Percentiles rank a stretch among this genome's conserved stretches.
phyloP scores from a whole-genome alignment of 495 filamentous ascomycete species.

The Tuber brumale region DNA sequence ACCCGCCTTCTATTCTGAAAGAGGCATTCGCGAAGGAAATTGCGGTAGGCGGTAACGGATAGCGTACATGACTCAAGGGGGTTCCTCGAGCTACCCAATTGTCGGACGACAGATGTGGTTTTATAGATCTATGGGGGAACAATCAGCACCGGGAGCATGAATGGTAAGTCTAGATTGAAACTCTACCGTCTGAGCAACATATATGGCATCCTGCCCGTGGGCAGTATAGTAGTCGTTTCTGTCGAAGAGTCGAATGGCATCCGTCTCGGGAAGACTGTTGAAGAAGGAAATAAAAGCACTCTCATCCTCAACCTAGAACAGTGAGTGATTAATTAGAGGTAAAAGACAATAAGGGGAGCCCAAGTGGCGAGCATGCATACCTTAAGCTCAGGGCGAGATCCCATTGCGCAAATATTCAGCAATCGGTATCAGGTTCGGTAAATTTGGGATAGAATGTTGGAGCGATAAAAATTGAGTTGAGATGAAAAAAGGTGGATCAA shows the following conservation, averaged over 20 bases:
- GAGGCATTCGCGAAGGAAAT: conserved; percentile 89
- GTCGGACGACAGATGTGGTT: conserved; percentile 88
- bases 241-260: conserved; percentile 39
- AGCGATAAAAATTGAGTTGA: conserved; percentile 11
- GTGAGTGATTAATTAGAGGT: conserved; percentile 7
- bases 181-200: conserved; percentile 75
- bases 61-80: conserved; percentile 87
- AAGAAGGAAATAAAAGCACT: conserved; percentile 92
- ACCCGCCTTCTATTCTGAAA: conserved; percentile 83
- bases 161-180: background rate
- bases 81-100: conserved; percentile 74
- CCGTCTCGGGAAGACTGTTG: conserved; percentile 66
- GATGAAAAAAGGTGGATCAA: background rate
- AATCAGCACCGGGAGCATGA: conserved; percentile 1
- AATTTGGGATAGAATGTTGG: background rate
- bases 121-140: conserved; percentile 68
- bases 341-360: background rate
- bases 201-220: conserved; percentile 84
- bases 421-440: conserved; percentile 20
- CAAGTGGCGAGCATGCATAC: conserved; percentile 44
- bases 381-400: conserved; percentile 85
- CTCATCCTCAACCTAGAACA: conserved; percentile 83
- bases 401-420: conserved; percentile 53
- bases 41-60: conserved; percentile 86
- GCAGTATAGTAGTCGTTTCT: conserved; percentile 50